phyloP scores from a whole-genome alignment of 495 filamentous ascomycete genomes.

The Chaetomium tenue region DNA sequence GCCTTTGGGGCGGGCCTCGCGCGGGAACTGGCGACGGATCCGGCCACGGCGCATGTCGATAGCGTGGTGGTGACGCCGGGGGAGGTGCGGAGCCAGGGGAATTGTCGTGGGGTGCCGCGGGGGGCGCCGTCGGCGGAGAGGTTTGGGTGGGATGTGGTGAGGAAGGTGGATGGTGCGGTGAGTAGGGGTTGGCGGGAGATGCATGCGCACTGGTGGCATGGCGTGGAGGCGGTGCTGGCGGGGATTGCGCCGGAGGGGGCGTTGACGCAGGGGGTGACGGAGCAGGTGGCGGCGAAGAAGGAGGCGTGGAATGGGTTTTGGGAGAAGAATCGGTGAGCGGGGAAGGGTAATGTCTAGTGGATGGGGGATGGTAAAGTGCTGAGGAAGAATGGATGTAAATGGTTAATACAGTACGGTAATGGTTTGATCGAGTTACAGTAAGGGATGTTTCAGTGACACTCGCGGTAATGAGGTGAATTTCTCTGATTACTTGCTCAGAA shows the following conservation, averaged over 20 bases:
- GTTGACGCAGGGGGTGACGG: neutral
- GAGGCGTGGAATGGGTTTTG: slow-evolving; percentile 3
- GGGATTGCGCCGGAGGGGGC: neutral
- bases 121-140: slow-evolving; percentile 19
- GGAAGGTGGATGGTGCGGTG: slow-evolving; percentile 21
- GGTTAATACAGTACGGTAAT: neutral
- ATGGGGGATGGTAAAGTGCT: neutral
- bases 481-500: too few species aligned
- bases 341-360: neutral
- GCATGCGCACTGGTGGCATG: slow-evolving; percentile 24
- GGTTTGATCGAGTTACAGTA: neutral
- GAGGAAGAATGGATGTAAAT: neutral
- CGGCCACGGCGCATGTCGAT: slow-evolving; percentile 26
- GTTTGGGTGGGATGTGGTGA: slow-evolving; percentile 23
- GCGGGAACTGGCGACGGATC: slow-evolving; percentile 29
- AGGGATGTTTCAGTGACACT: too few species aligned
- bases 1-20: slow-evolving; percentile 26
- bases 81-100: slow-evolving; percentile 29
- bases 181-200: slow-evolving; percentile 23
- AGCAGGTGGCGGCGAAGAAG: slow-evolving; percentile 4
- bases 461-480: too few species aligned
- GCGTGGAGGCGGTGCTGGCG: neutral
- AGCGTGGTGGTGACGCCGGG: slow-evolving; percentile 26
- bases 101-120: slow-evolving; percentile 18
- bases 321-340: neutral